phyloP scores from a whole-genome alignment of 768 basidiomycete species.

The Cystobasidium tubakii region DNA sequence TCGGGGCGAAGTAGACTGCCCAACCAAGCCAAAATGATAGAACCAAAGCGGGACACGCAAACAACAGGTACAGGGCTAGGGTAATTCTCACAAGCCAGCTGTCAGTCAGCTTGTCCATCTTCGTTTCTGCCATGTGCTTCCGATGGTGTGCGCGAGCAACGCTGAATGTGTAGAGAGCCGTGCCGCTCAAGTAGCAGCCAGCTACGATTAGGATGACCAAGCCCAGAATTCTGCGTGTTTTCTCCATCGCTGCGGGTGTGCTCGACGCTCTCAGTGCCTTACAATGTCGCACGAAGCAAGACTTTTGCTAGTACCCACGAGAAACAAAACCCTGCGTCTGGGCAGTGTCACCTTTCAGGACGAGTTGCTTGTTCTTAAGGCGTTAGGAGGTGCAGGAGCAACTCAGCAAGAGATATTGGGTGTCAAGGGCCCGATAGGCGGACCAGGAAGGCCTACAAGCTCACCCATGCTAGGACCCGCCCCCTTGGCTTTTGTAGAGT shows the following conservation, averaged over 20 bases:
- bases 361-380: background rate
- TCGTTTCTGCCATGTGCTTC: background rate
- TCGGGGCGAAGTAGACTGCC: background rate
- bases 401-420: too few species aligned
- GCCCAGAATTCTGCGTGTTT: background rate
- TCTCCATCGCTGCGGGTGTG: background rate
- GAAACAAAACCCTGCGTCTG: background rate
- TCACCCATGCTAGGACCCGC: background rate
- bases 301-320: background rate
- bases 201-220: background rate
- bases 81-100: background rate
- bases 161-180: background rate
- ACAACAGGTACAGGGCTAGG: background rate
- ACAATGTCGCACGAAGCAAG: background rate
- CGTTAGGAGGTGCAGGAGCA: too few species aligned
- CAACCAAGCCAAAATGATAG: background rate
- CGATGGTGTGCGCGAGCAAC: background rate
- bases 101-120: background rate
- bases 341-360: background rate
- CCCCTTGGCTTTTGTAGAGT: background rate
- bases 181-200: background rate
- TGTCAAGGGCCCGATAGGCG: too few species aligned
- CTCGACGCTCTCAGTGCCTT: too few species aligned
- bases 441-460: background rate
- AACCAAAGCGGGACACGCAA: background rate